Base-by-base conservation (phyloP, 108 stramenopile genomes). In the Skeletonema costatum region DNA sequence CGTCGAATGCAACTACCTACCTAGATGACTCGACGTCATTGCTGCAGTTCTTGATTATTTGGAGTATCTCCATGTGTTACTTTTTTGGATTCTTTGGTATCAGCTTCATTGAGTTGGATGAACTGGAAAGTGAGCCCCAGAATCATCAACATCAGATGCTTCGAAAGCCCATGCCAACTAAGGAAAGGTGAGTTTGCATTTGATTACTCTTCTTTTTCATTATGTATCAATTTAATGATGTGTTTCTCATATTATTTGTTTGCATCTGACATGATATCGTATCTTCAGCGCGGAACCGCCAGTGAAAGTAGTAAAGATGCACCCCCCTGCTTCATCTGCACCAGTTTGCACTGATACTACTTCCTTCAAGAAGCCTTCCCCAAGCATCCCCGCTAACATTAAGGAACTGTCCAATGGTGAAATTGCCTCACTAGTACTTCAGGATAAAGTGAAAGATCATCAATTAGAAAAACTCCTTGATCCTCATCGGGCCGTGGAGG, bases 11-110 rank as follows among this genome's bases (percentile, higher is more conserved):
- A 9, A 69, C 82, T 13, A 60, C 76, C 5, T 95, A 92, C 76
- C 63, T 92, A 35, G 78, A 87, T 66, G 89, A 89, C 66, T 80
- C 86, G 2, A 68, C 74, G 36, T 73, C 82, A 17, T 58, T 97
- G 66, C 77, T 92, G 36, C 74, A 79, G 32, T 90, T 91, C 61
- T 59, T 97, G 64, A 70, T 90, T 17, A 82, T 89, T 33, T 97
- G 97, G 94, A 83, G 81, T 58, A 30, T 88, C 13, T 93, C 86
- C 77, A 60, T 97, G 46, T 87, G 89, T 71, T 98, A 97, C 88
- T 98, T 98, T 74, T 97, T 98, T 70, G 98, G 97, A 13, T 98
- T 98, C 86, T 98, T 97, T 82, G 98, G 98, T 39, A 93, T 98
- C 39, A 89, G 86, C 33, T 98, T 98, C 71, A 86, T 92, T 44